Evolutionary conservation across 495 filamentous ascomycete genomes (phyloP), one percentile per base, ranked within the genome.

Genomic region (Penicillium dipodomyicola): DNA sequence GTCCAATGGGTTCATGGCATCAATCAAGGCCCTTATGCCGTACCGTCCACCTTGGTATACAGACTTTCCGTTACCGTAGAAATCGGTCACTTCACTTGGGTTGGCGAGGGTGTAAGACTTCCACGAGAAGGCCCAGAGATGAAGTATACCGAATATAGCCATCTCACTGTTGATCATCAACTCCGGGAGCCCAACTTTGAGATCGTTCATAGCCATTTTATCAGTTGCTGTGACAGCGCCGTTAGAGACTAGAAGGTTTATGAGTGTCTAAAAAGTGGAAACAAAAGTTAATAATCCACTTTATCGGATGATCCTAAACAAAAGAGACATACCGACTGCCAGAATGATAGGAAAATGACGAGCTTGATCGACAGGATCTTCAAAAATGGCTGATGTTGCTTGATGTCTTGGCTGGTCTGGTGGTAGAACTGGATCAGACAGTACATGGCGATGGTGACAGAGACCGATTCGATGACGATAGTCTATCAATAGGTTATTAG

Each of bases 321-420:
- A 42, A 7, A 22, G 54, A 15, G 9, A n/a, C 76, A 66, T 67
- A 82, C 80, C 41, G 81, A 83, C 67, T 96, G 92, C 92, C 92
- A 96, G 72, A 96, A 96, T 5, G 89, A 94, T 53, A 96, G 79
- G 78, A 96, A 96, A 69, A 96, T 94, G 60, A 96, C 92, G 37
- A 96, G 81, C 65, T 96, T 96, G 67, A 96, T 96, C 55, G 90
- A 88, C 4, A 91, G 59, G 9, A 96, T 82, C 65, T 96, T 96
- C 52, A 96, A 72, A 56, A 95, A 89, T 2, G 91, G 89, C 17
- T 72, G 74, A 59, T 96, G 80, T 30, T 85, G 76, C n/a, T 79
- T 79, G 22, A 96, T 78, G 51, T 89, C 82, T 9, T 75, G 69
- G 54, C 81, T 84, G 40, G 93, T 72, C 63, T 95, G 90, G 44